These are phyloP conservation scores for Anastatica hierochuntica DNA, from an alignment of 345 rosid species.

Conservation along the genomic window DNA sequence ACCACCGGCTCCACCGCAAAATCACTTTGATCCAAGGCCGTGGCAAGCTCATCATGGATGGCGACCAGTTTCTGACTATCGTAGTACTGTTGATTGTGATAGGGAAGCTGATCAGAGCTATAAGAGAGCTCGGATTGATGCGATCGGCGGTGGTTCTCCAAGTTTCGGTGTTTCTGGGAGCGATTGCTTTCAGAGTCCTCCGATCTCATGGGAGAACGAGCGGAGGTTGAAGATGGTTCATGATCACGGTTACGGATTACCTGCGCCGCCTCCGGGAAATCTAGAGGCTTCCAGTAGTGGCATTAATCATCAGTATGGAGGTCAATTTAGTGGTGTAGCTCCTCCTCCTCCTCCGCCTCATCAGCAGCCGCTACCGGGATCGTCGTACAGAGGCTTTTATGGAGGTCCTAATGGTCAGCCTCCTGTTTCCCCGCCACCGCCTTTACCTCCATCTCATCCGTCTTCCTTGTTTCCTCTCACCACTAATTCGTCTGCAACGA, in stretches of 20 bases:
- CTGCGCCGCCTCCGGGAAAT: constrained; percentile 11
- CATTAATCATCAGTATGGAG: constrained; percentile 14
- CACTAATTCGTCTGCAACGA: constrained; percentile 22
- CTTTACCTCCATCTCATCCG: constrained; percentile 37
- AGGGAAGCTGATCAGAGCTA: constrained; percentile 44
- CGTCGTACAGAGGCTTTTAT: constrained; percentile 14
- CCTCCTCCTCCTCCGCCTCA: constrained; percentile 18
- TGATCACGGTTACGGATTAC: constrained; percentile 53
- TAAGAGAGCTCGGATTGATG: constrained; percentile 65
- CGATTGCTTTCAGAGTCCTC: constrained; percentile 16
- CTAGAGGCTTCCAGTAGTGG: constrained; percentile 20
- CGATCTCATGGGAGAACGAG: constrained; percentile 39
- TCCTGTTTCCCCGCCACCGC: constrained; percentile 61
- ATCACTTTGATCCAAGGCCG: constrained; percentile 22
- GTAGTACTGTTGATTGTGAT: constrained; percentile 12
- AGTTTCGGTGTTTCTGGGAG: constrained; percentile 6
- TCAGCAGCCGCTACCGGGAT: constrained; percentile 4
- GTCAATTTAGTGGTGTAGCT: constrained; percentile 15
- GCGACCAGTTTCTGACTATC: constrained; percentile 14
- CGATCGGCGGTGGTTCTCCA: constrained; percentile 17
- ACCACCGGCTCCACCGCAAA: constrained; percentile 14
- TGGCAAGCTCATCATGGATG: constrained; percentile 36
- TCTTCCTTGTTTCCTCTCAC: constrained; percentile 49
- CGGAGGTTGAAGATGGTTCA: constrained; percentile 76
- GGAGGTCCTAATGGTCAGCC: constrained; percentile 27